A percentile compares a stretch with the other conserved stretches of the same genome.
phyloP scores from a whole-genome alignment of 371 early-diverging fungal genomes.

The Rhizopus stolonifer region DNA sequence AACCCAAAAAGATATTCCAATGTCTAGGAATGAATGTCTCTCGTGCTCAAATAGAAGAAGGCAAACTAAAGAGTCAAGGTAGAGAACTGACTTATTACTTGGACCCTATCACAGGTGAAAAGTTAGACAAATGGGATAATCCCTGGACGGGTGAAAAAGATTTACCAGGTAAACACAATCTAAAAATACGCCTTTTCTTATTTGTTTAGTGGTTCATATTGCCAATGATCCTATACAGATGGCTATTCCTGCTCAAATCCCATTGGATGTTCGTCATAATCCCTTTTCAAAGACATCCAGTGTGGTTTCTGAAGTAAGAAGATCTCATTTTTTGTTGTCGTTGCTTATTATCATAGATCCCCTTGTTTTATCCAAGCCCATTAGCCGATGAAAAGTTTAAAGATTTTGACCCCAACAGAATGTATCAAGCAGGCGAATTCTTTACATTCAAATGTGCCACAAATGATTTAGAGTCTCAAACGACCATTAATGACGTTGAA shows the following conservation, averaged over 20 bases:
- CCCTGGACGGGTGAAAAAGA: conserved; percentile 37
- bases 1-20: conserved; percentile 33
- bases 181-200: background rate
- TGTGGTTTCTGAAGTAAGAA: conserved; percentile 28
- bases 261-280: conserved; percentile 22
- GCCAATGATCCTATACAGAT: conserved; percentile 47
- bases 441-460: conserved; percentile 35
- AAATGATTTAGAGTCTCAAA: conserved; percentile 13
- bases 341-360: conserved; percentile 15
- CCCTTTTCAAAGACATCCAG: conserved; percentile 15
- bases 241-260: conserved; percentile 29
- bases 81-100: conserved; percentile 39
- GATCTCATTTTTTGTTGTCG: background rate
- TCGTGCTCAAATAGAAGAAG: conserved; percentile 26
- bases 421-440: conserved; percentile 45
- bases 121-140: conserved; percentile 32
- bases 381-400: conserved; percentile 25
- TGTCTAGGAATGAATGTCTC: conserved; percentile 44
- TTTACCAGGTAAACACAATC: conserved; percentile 26
- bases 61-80: conserved; percentile 23
- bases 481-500: conserved; percentile 28
- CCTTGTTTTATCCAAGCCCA: conserved; percentile 39
- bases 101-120: conserved; percentile 30
- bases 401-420: conserved; percentile 24
- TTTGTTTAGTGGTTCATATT: conserved; percentile 33